Conservation (phyloP, 169 alveolate genomes). For the Cystoisospora suis region DNA sequence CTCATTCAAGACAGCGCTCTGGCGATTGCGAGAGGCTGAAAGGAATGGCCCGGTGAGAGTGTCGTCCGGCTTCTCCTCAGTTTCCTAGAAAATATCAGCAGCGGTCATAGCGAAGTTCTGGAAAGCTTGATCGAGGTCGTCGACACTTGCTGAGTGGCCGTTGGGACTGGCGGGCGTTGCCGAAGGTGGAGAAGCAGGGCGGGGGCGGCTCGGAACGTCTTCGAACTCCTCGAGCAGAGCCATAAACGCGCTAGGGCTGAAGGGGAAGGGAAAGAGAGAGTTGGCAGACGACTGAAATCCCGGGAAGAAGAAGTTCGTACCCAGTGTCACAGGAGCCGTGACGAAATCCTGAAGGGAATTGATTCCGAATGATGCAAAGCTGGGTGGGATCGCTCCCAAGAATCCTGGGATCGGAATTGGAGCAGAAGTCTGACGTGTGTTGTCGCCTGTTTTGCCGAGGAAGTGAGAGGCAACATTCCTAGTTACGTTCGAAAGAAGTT, state of each 20-base stretch:
- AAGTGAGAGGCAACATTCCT: background rate
- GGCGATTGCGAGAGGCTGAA: too few species aligned
- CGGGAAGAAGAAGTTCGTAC: background rate
- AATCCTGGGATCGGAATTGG: background rate
- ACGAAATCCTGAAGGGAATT: background rate
- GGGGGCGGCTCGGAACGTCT: background rate
- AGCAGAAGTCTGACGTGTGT: background rate
- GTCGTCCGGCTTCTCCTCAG: background rate
- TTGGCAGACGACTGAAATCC: background rate
- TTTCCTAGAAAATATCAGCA: background rate
- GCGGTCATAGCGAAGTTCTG: constrained; percentile 11
- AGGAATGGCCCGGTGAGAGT: too few species aligned
- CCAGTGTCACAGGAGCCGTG: background rate
- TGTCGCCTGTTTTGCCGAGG: background rate
- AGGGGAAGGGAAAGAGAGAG: background rate
- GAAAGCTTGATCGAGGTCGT: background rate
- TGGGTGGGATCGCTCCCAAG: background rate
- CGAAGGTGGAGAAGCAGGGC: too few species aligned
- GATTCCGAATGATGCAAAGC: background rate
- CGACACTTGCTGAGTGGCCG: too few species aligned
- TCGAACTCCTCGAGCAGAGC: background rate
- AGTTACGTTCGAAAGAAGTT: background rate
- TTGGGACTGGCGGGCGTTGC: background rate
- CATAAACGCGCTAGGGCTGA: background rate
- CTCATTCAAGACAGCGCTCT: too few species aligned